These are phyloP conservation scores for Triticum timopheevii DNA, from an alignment of 176 grass and related monocot genomes.

Conservation along the genomic window DNA sequence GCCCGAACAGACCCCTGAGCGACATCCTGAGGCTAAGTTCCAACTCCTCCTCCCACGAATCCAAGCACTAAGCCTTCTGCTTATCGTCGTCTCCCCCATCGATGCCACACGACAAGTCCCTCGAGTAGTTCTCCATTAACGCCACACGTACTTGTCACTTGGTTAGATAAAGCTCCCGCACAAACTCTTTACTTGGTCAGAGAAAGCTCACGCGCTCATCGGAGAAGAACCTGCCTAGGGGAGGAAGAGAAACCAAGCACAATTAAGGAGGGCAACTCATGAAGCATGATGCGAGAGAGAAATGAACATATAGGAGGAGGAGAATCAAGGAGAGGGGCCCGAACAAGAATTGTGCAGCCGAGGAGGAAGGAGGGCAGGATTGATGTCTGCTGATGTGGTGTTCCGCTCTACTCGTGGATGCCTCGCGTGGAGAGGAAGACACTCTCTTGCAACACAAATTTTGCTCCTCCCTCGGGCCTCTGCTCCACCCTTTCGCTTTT, in stretches of 20 bases:
- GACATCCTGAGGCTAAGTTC: conserved; percentile 68
- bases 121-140: conserved; percentile 23
- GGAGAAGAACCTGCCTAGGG: conserved; percentile 16
- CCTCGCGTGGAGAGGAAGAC: not conserved
- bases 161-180: not conserved
- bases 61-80: not conserved
- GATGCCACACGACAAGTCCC: conserved; percentile 23
- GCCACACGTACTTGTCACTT: not conserved
- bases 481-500: not conserved
- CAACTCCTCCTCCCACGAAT: conserved; percentile 31
- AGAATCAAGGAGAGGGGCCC: not conserved
- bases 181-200: not conserved
- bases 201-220: not conserved
- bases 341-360: not conserved
- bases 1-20: conserved; percentile 57
- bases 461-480: not conserved
- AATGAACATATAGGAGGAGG: not conserved
- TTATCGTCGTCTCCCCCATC: not conserved
- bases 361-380: conserved; percentile 26
- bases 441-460: not conserved
- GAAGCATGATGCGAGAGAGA: too few species aligned
- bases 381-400: not conserved
- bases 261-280: not conserved
- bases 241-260: not conserved
- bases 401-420: not conserved